Percentiles rank a stretch among this genome's conserved stretches.
phyloP scores from a whole-genome alignment of 169 alveolate genomes.

The Amoebophrya sp. region DNA sequence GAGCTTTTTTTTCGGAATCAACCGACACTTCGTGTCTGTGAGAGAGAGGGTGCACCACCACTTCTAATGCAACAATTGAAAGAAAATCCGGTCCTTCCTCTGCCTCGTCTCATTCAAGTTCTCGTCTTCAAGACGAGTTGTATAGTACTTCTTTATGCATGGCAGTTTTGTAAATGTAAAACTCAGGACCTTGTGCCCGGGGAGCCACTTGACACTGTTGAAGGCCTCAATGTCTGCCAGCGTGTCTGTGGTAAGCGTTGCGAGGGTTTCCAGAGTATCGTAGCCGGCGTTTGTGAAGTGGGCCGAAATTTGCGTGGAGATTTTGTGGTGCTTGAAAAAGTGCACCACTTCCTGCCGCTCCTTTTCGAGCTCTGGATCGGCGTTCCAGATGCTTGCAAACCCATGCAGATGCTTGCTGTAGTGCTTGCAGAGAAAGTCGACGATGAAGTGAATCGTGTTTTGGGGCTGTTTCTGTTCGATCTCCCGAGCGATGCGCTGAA shows the following conservation, averaged over 20 bases:
- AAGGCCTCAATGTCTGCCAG: slow-evolving; percentile 64
- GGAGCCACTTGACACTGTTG: slow-evolving; percentile 67
- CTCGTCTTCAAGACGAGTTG: no score
- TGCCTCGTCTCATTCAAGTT: no score
- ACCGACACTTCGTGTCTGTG: no score
- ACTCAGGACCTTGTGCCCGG: slow-evolving; percentile 74
- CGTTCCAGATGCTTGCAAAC: neutral
- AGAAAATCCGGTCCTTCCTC: no score
- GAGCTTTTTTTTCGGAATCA: no score
- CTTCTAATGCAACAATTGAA: no score
- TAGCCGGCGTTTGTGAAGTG: slow-evolving; percentile 70
- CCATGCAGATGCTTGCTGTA: slow-evolving; percentile 36
- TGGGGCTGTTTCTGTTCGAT: neutral
- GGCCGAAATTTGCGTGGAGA: slow-evolving; percentile 64
- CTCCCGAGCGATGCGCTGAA: neutral
- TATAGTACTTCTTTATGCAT: no score
- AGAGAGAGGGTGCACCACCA: no score
- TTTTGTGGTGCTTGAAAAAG: slow-evolving; percentile 60
- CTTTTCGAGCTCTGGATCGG: slow-evolving; percentile 65
- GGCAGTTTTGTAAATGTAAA: no score
- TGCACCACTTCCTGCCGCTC: slow-evolving; percentile 61
- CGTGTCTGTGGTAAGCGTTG: slow-evolving; percentile 61
- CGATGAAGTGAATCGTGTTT: neutral
- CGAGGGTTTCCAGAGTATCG: slow-evolving; percentile 66
- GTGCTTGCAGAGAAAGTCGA: slow-evolving; percentile 36